Base-by-base conservation (phyloP, 228 moss, liverwort and hornwort species). In the Sphagnum fallax region DNA sequence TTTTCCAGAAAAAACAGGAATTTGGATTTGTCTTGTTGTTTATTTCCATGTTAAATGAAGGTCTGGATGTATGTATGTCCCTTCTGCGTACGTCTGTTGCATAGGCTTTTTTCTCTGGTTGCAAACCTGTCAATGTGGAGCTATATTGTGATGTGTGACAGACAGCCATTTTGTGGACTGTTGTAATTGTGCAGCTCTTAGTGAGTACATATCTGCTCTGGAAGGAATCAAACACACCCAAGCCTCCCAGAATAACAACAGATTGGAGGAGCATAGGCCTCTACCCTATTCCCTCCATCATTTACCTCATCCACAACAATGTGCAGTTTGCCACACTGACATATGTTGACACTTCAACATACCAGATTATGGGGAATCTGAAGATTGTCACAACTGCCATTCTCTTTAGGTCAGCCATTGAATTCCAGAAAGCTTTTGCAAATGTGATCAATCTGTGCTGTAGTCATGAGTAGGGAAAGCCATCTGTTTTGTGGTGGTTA, bases 371-470 rank as follows among this genome's bases (percentile, higher is more conserved):
- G 82, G 90, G 90, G 14, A 98, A 93, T 77, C 72, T 98, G 14
- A 98, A 93, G 78, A 98, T 93, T 60, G 89, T 98, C 47, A 83
- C 98, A 50, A 98, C 93, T 48, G 98, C 87, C 7, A 84, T 98
- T 49, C 67, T 98, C n/a, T 98, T 92, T 16, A 80, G 81, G 95
- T 95, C 63, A 77, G 64, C 0, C 4, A 51, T 55, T 12, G 12
- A 12, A 55, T 55, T 8, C 55, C 12, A 55, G 55, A 12, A 12
- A 55, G 9, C 55, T 55, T 55, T 55, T 55, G 55, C 55, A 55
- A 55, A 55, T 8, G 55, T 8, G 12, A 1, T 12, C 55, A 8
- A 8, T 12, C 55, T 2, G 11, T 67, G 12, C 53, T n/a, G 32
- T n/a, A 8, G 9, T 55, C 55, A 55, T 67, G 50, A 67, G 53